Conservation (phyloP, 2,329 filamentous ascomycete genomes). For the Atkinsonella texensis region DNA sequence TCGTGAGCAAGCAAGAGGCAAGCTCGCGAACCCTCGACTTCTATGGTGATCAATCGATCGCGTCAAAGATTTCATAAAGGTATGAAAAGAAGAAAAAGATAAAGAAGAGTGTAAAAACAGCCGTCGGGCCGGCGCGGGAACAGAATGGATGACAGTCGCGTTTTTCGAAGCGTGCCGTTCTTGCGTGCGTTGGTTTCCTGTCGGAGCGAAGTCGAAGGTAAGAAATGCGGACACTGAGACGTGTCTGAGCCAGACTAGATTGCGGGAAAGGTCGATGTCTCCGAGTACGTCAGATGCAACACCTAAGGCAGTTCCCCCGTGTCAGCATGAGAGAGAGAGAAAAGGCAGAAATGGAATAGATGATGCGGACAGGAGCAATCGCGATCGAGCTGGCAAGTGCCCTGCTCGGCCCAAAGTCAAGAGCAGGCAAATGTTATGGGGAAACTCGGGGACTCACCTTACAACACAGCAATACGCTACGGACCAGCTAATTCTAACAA, state of each 20-base stretch:
- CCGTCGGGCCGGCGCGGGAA: background rate
- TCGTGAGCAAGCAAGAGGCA: conserved; percentile 2
- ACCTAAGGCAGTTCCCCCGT: background rate
- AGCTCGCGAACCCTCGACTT: conserved; percentile 2
- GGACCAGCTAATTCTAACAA: background rate
- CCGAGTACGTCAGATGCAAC: background rate
- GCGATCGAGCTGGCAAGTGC: background rate
- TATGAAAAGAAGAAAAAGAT: background rate
- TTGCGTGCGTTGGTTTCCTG: conserved; percentile 1
- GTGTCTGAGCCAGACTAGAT: conserved; percentile 7
- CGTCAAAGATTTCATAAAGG: conserved; percentile 4
- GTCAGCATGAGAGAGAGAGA: background rate
- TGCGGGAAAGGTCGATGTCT: background rate
- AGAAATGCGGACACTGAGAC: conserved; percentile 8
- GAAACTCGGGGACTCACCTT: background rate
- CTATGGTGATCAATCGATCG: conserved; percentile 1
- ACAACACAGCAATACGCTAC: background rate
- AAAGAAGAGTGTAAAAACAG: background rate
- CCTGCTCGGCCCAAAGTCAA: background rate
- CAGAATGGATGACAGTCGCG: background rate
- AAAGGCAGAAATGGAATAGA: background rate
- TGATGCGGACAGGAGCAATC: background rate
- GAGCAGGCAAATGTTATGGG: background rate
- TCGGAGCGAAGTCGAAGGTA: conserved; percentile 1
- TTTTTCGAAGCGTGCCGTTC: background rate